Evolutionary conservation across 306 rosid species (phyloP).

Genomic region (Malus sieversii): DNA sequence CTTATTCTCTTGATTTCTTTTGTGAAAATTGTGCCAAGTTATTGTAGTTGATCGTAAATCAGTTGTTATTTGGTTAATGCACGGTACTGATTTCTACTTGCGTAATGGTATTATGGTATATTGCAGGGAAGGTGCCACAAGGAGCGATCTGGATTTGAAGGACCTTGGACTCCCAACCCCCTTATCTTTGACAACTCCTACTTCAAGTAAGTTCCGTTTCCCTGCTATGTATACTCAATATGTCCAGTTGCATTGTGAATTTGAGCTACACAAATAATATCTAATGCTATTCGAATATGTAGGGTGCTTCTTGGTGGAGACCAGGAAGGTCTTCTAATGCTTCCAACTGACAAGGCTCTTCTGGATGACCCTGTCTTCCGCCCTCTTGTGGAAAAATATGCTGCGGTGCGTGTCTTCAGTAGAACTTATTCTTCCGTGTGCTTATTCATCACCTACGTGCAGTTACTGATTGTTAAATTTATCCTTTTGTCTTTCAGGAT

Average conservation of each 20-base stretch:
- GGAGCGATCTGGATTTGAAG: slow-evolving; percentile 99
- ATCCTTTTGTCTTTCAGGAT: slow-evolving; percentile 34
- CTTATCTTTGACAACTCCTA: slow-evolving; percentile 84
- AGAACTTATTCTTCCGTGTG: no score
- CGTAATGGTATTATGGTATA: neutral
- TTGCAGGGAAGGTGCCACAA: slow-evolving; percentile 87
- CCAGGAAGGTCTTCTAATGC: slow-evolving; percentile 78
- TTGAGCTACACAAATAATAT: neutral
- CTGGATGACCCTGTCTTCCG: slow-evolving; percentile 80
- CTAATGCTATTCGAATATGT: neutral
- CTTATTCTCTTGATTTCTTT: neutral
- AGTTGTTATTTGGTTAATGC: neutral
- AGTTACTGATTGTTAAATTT: neutral
- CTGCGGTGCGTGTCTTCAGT: slow-evolving; percentile 35
- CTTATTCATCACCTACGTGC: neutral
- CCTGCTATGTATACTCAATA: neutral
- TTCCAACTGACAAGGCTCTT: slow-evolving; percentile 81
- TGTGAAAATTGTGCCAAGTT: no score
- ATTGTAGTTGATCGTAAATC: neutral
- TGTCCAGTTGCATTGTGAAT: no score
- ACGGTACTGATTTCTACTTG: neutral
- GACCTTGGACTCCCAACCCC: slow-evolving; percentile 91
- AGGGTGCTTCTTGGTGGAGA: slow-evolving; percentile 79
- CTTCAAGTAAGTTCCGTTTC: slow-evolving; percentile 45
- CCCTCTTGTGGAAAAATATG: slow-evolving; percentile 95